Conservation (phyloP, 2,329 filamentous ascomycete species). For the Moelleriella libera region DNA sequence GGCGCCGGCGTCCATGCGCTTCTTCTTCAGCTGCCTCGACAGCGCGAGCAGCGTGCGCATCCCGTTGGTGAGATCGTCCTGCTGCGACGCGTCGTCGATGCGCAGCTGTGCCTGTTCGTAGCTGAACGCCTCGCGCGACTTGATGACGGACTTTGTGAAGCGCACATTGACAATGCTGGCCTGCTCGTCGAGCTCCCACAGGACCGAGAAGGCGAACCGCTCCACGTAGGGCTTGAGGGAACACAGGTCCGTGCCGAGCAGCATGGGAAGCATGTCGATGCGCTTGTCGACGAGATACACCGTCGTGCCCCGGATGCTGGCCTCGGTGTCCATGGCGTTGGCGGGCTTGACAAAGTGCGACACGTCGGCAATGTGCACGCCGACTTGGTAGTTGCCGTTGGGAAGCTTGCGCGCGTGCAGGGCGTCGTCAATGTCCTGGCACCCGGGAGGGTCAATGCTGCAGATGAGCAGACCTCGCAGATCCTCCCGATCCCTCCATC, state of each 20-base stretch:
- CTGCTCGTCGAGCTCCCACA: slow-evolving; percentile 78
- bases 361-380: slow-evolving; percentile 98
- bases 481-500: slow-evolving; percentile 77
- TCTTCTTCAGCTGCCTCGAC: slow-evolving; percentile 85
- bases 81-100: slow-evolving; percentile 78
- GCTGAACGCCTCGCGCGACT: slow-evolving; percentile 90
- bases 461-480: slow-evolving; percentile 78
- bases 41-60: slow-evolving; percentile 80
- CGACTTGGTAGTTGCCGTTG: slow-evolving; percentile 91
- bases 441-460: slow-evolving; percentile 92
- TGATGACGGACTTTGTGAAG: slow-evolving; percentile 97
- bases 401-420: slow-evolving; percentile 73
- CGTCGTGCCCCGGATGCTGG: slow-evolving; percentile 84
- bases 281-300: slow-evolving; percentile 98
- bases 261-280: slow-evolving; percentile 97
- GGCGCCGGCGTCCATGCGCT: slow-evolving; percentile 91
- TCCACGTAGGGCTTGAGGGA: slow-evolving; percentile 98
- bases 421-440: slow-evolving; percentile 96
- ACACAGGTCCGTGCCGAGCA: slow-evolving; percentile 90
- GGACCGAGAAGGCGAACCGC: slow-evolving; percentile 69
- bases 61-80: slow-evolving; percentile 77
- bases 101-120: slow-evolving; percentile 92
- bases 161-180: slow-evolving; percentile 74
- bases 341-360: slow-evolving; percentile 96
- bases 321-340: slow-evolving; percentile 94